These are phyloP conservation scores for Fibroporia radiculosa DNA, from an alignment of 768 basidiomycete genomes.

Conservation along the genomic window DNA sequence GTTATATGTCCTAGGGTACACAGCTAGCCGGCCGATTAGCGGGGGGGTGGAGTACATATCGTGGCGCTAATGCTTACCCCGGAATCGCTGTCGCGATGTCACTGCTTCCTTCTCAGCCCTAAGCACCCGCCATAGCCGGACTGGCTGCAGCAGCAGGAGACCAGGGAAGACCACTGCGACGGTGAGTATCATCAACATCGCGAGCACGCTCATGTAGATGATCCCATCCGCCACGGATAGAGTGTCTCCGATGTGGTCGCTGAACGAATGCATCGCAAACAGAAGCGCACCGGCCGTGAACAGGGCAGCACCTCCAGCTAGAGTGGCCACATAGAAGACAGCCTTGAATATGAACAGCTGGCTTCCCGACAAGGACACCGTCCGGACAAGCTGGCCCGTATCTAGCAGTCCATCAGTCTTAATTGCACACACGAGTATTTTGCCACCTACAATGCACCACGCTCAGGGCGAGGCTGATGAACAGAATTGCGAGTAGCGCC, in stretches of 20 bases:
- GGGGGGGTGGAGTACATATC: no score
- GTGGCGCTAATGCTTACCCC: slow-evolving; percentile 49
- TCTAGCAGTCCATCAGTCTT: slow-evolving; percentile 27
- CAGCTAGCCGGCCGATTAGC: slow-evolving; percentile 30
- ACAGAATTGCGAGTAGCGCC: slow-evolving; percentile 50
- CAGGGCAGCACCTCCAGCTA: slow-evolving; percentile 53
- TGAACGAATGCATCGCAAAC: slow-evolving; percentile 58
- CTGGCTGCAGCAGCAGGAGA: slow-evolving; percentile 64
- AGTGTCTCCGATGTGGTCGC: slow-evolving; percentile 24
- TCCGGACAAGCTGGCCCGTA: slow-evolving; percentile 43
- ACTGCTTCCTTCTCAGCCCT: slow-evolving; percentile 49
- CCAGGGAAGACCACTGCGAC: slow-evolving; percentile 66
- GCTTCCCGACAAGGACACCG: slow-evolving; percentile 55
- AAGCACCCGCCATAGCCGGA: slow-evolving; percentile 49
- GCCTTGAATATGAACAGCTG: slow-evolving; percentile 56
- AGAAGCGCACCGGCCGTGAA: slow-evolving; percentile 61
- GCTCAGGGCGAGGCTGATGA: slow-evolving; percentile 45
- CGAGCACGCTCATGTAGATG: slow-evolving; percentile 61
- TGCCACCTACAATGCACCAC: slow-evolving; percentile 48
- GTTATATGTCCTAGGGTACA: slow-evolving; percentile 66
- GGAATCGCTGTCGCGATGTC: slow-evolving; percentile 73
- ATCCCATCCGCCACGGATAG: slow-evolving; percentile 57
- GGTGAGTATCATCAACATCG: slow-evolving; percentile 50
- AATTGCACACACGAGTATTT: not conserved
- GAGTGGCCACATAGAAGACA: slow-evolving; percentile 50